Base-by-base conservation (phyloP, 768 basidiomycete genomes). In the Suillus ampliporus region DNA sequence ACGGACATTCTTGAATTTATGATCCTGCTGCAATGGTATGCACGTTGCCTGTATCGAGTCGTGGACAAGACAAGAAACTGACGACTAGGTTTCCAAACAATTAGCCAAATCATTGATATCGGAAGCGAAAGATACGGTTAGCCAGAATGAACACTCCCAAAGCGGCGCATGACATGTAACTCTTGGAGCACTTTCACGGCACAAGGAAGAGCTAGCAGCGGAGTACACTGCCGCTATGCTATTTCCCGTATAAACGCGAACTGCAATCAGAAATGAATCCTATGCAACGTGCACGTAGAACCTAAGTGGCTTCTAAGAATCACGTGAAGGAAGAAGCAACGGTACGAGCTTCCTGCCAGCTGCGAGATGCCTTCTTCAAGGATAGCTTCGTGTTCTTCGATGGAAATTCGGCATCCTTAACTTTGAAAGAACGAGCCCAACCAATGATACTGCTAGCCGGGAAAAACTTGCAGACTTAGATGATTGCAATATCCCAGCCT, bases 121-220 rank as follows among this genome's bases (percentile, higher is more conserved):
- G 23, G 38, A 56, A 40, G 54, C 54, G 54, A 56, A 19, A 40
- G 54, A 40, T 41, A 40, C 37, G 37, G 53, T 26, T 54, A 8
- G 31, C 15, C 23, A 13, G 38, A 26, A 9, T 11, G 54, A 11
- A 15, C 21, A 54, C 19, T n/a, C 50, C 50, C 10, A 34, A 51
- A 1, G 28, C 17, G 17, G 52, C 8, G 9, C 35, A 37, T 2
- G 34, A 15, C 2, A 19, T 50, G 9, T 31, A 17, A 19, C 10
- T 51, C 26, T 26, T 23, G 15, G 23, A 23, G 23, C 46, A 47
- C n/a, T 53, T 38, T 21, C 35, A 54, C 8, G 52, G 8, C 7
- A 53, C 35, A 53, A 23, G 37, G 17, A 11, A 2, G 10, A 37
- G 21, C 8, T 23, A 15, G 8, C 14, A 17, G 35, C 14, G 35